A percentile compares a stretch with the other conserved stretches of the same genome.
These are phyloP conservation scores for Skeletonema potamos DNA, from an alignment of 108 stramenopile genomes.

Conservation along the genomic window DNA sequence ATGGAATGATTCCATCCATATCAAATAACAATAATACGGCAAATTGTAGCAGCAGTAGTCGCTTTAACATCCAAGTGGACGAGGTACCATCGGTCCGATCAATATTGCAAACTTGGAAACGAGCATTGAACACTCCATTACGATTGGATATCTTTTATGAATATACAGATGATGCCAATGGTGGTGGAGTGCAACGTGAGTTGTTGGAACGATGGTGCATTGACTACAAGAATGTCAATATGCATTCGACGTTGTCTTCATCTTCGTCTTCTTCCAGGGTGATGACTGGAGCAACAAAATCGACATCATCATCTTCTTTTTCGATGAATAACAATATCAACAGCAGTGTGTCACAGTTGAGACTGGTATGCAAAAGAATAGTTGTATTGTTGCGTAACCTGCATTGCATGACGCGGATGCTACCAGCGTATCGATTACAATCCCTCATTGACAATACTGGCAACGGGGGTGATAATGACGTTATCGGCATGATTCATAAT, in stretches of 20 bases:
- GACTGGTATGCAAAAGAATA: constrained; percentile 72
- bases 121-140: constrained; percentile 70
- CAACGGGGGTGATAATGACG: neutral
- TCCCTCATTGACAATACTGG: constrained; percentile 9
- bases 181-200: constrained; percentile 41
- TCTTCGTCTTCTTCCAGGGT: constrained; percentile 17
- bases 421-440: constrained; percentile 61
- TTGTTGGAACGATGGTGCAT: constrained; percentile 85
- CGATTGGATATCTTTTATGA: constrained; percentile 86
- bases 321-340: constrained; percentile 15
- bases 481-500: neutral
- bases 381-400: constrained; percentile 67
- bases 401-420: constrained; percentile 68
- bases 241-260: neutral
- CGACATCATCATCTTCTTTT: constrained; percentile 1
- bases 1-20: neutral
- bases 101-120: constrained; percentile 53
- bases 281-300: neutral
- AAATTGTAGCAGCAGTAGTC: constrained; percentile 21
- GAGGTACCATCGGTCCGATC: constrained; percentile 60
- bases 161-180: constrained; percentile 26
- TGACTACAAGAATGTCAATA: constrained; percentile 51
- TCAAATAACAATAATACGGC: constrained; percentile 13
- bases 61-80: constrained; percentile 77
- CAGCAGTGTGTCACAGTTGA: constrained; percentile 64